phyloP scores from a whole-genome alignment of 768 basidiomycete genomes.

The Galerina marginata region DNA sequence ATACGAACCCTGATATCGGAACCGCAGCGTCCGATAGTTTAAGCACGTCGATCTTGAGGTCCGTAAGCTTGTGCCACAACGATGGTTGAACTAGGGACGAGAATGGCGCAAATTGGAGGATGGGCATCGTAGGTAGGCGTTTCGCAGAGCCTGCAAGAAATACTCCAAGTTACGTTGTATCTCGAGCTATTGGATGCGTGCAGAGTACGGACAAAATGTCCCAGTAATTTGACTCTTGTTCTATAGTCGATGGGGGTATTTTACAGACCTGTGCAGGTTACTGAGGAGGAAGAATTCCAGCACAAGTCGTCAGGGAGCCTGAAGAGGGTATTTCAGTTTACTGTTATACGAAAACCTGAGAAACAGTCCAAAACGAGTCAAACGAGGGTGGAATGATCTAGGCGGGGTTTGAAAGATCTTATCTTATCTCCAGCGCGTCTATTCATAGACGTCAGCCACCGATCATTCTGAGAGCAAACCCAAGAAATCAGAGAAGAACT shows the following conservation, averaged over 20 bases:
- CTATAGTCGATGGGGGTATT: no score
- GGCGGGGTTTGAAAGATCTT: neutral
- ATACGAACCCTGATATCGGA: slow-evolving; percentile 70
- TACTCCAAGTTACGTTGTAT: neutral
- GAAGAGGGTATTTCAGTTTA: neutral
- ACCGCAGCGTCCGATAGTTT: slow-evolving; percentile 78
- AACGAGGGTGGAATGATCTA: neutral
- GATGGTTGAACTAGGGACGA: slow-evolving; percentile 86
- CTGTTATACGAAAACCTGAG: neutral
- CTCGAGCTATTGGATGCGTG: no score
- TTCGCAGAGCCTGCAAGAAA: neutral
- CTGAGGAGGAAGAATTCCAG: no score
- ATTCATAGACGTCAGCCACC: neutral
- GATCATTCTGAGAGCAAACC: no score
- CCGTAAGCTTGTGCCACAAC: slow-evolving; percentile 92
- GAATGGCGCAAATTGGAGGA: slow-evolving; percentile 91
- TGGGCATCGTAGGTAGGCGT: slow-evolving; percentile 41
- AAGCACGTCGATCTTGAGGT: slow-evolving; percentile 89
- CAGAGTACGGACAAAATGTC: no score
- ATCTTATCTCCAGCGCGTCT: neutral
- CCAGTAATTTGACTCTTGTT: no score
- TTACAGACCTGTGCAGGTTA: no score
- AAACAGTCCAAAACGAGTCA: neutral
- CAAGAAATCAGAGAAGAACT: no score
- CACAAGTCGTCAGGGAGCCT: neutral